Evolutionary conservation across 345 rosid genomes (phyloP), one percentile per base, ranked within the genome.

Genomic region (Bretschneidera sinensis): DNA sequence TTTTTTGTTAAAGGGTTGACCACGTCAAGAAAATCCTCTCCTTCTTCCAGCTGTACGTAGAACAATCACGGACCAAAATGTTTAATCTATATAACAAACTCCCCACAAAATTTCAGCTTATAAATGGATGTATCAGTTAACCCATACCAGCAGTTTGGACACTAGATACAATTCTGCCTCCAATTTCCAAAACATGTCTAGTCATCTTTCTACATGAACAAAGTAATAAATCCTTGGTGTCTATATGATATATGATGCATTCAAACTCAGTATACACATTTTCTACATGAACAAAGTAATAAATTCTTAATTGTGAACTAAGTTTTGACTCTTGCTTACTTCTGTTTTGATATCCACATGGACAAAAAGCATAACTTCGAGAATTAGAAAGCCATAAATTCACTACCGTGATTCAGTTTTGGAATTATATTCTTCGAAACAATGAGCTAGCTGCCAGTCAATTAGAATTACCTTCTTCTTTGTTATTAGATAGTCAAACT

Each of bases 21-120:
- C 49, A 82, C 81, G 19, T 80, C 84, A 17, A 70, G 59, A 72
- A 90, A 87, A 48, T 79, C 77, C 69, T 90, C 99, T 15, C 81
- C 90, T 78, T 94, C 99, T 25, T 94, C 97, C 67, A 94, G 76
- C 97, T 85, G 90, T 69, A 56, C 10, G 4, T 13, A 39, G 4
- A 39, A 39, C 16, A 39, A 39, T 39, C 45, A 39, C 45, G 10
- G 15, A 39, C 45, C 45, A 39, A 39, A 39, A 39, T 39, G 15
- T 2, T 5, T 39, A 39, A 14, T 39, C 6, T 39, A 17, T n/a
- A 9, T 19, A 31, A 20, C 8, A 39, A 14, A 21, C 19, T n/a
- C 19, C 24, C 18, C 10, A 17, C 7, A 35, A 56, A 21, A 39
- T 39, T 39, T 8, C 48, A 34, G 4, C 0, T 6, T n/a, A n/a